Conservation (phyloP, 2,329 filamentous ascomycete genomes). For the Penicillium sp. region DNA sequence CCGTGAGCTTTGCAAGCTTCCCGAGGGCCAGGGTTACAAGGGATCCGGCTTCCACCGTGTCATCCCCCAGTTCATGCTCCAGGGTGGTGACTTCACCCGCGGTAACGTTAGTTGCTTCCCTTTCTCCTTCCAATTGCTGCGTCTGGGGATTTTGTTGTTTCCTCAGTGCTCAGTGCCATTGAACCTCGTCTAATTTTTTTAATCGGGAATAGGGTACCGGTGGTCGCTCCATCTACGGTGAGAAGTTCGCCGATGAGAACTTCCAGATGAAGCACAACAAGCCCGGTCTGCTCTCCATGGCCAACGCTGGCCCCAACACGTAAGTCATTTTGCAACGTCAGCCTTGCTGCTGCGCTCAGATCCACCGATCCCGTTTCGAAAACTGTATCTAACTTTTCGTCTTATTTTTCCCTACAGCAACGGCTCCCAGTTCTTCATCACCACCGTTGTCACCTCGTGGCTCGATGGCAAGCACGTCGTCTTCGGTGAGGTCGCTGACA, state of each 20-base stretch:
- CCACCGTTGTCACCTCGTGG: constrained; percentile 66
- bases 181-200: constrained; percentile 12
- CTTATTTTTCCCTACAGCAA: constrained; percentile 46
- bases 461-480: constrained; percentile 69
- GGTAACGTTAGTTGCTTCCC: constrained; percentile 67
- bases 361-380: constrained; percentile 1
- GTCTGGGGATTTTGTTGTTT: constrained; percentile 14
- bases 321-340: constrained; percentile 40
- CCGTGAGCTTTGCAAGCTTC: constrained; percentile 74
- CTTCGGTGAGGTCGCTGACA: constrained; percentile 63
- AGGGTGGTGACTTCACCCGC: constrained; percentile 93
- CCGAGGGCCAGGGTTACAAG: constrained; percentile 80
- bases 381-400: neutral
- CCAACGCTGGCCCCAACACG: constrained; percentile 94
- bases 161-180: neutral
- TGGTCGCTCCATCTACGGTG: constrained; percentile 91
- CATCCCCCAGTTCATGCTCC: constrained; percentile 91
- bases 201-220: constrained; percentile 67
- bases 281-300: constrained; percentile 86
- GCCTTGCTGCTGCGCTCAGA: neutral
- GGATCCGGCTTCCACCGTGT: constrained; percentile 88
- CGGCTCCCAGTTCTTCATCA: constrained; percentile 73
- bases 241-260: constrained; percentile 95
- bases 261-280: constrained; percentile 71
- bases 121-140: neutral